Evolutionary conservation across 768 basidiomycete genomes (phyloP).

Genomic region (Chalciporus piperatus): DNA sequence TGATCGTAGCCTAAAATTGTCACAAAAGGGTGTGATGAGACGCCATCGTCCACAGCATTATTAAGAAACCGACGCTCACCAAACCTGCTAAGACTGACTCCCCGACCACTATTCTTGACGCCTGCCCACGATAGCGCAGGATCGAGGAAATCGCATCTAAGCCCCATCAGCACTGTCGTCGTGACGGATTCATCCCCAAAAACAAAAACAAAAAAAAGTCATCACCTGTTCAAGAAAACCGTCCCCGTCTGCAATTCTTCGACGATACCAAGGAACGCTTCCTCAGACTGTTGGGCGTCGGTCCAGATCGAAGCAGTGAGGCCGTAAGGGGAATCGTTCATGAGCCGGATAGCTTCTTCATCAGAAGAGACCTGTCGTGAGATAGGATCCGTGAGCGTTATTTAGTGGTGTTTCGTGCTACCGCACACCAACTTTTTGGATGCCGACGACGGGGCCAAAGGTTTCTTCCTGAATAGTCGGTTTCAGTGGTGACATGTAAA

Average conservation of each 20-base stretch:
- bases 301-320: slow-evolving; percentile 97
- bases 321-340: slow-evolving; percentile 97
- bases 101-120: slow-evolving; percentile 89
- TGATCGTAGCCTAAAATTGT: slow-evolving; percentile 70
- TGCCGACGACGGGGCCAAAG: slow-evolving; percentile 91
- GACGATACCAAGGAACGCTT: slow-evolving; percentile 59
- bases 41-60: too few relatives aligned
- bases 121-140: slow-evolving; percentile 95
- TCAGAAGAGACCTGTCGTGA: slow-evolving; percentile 68
- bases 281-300: slow-evolving; percentile 61
- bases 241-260: slow-evolving; percentile 85
- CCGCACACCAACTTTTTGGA: slow-evolving; percentile 67
- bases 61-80: too few relatives aligned
- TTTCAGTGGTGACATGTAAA: background rate
- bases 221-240: slow-evolving; percentile 84
- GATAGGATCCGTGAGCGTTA: background rate
- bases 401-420: background rate
- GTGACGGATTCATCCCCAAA: background rate
- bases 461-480: slow-evolving; percentile 63
- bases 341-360: slow-evolving; percentile 82
- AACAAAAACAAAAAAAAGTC: background rate
- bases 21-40: background rate
- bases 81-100: slow-evolving; percentile 85
- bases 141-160: slow-evolving; percentile 84
- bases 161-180: too few relatives aligned